Percentiles rank a stretch among this genome's conserved stretches.
Evolutionary conservation across 2,329 filamentous ascomycete species (phyloP).

Genomic region (Arthrinium phaeospermum): DNA sequence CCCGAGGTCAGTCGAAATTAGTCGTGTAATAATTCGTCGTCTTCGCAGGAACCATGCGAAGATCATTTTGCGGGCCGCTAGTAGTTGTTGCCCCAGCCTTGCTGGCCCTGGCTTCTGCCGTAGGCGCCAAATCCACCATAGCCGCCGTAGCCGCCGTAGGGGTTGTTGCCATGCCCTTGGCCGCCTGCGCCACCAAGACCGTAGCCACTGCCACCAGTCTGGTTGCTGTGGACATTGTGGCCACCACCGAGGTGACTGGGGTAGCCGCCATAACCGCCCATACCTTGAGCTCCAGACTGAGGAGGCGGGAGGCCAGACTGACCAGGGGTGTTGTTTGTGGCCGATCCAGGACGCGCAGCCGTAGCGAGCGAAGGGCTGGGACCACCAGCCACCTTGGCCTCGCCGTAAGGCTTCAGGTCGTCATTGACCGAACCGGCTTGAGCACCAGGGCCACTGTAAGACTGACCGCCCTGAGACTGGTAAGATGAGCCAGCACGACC

Average conservation of each 20-base stretch:
- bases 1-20: slow-evolving; percentile 12
- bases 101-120: slow-evolving; percentile 51
- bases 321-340: slow-evolving; percentile 60
- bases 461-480: slow-evolving; percentile 60
- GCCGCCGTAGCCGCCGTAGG: slow-evolving; percentile 55
- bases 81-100: slow-evolving; percentile 38
- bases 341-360: slow-evolving; percentile 63
- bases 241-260: slow-evolving; percentile 59
- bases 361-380: slow-evolving; percentile 62
- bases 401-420: slow-evolving; percentile 65
- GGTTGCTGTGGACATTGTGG: slow-evolving; percentile 58
- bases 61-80: neutral
- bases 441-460: slow-evolving; percentile 55
- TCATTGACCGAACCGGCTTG: slow-evolving; percentile 55
- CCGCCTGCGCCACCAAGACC: slow-evolving; percentile 56
- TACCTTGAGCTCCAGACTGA: slow-evolving; percentile 59
- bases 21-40: slow-evolving; percentile 14
- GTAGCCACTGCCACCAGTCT: slow-evolving; percentile 53
- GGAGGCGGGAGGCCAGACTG: slow-evolving; percentile 61
- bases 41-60: slow-evolving; percentile 13
- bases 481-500: slow-evolving; percentile 58
- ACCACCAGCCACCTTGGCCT: slow-evolving; percentile 58
- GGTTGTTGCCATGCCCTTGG: slow-evolving; percentile 58
- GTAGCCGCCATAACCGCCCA: slow-evolving; percentile 62
- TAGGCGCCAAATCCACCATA: slow-evolving; percentile 56